These are phyloP conservation scores for Talaromyces ruber DNA, from an alignment of 495 filamentous ascomycete species.

Conservation along the genomic window DNA sequence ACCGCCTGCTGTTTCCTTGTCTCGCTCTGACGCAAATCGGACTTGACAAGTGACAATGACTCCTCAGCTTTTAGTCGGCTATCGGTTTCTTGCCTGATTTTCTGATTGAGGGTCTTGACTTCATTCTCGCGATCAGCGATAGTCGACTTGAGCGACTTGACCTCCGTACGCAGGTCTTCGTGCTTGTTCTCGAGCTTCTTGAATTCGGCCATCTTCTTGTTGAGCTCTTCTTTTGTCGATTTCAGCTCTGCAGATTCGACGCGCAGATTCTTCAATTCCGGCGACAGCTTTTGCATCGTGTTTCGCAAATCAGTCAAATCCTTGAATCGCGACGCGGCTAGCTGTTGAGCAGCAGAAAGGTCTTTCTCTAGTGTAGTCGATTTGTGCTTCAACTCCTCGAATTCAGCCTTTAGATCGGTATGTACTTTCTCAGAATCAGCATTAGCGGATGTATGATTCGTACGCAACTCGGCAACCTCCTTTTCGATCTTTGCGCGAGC, in stretches of 20 bases:
- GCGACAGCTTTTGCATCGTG: constrained; percentile 73
- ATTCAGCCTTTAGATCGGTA: constrained; percentile 56
- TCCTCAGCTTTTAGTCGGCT: constrained; percentile 70
- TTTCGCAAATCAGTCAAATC: constrained; percentile 73
- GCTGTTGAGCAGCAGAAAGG: constrained; percentile 73
- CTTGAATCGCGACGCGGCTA: constrained; percentile 80
- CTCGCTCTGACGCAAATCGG: constrained; percentile 67
- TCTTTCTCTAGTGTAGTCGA: constrained; percentile 68
- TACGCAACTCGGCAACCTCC: constrained; percentile 50
- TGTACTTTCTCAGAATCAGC: constrained; percentile 47
- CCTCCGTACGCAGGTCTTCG: constrained; percentile 67
- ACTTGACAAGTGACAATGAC: constrained; percentile 54
- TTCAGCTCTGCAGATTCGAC: constrained; percentile 68
- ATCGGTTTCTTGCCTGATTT: constrained; percentile 64
- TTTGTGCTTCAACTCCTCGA: constrained; percentile 65
- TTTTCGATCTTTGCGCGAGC: constrained; percentile 58
- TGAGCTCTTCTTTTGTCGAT: constrained; percentile 61
- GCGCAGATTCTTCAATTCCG: constrained; percentile 69
- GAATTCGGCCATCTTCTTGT: constrained; percentile 57
- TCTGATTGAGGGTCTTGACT: constrained; percentile 65
- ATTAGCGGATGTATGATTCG: constrained; percentile 36
- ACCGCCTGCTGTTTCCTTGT: constrained; percentile 67
- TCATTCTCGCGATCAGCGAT: constrained; percentile 66
- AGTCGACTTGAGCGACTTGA: constrained; percentile 58
- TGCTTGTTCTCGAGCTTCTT: constrained; percentile 69